phyloP scores from a whole-genome alignment of 768 basidiomycete species.

The Russula griseocarnosa region DNA sequence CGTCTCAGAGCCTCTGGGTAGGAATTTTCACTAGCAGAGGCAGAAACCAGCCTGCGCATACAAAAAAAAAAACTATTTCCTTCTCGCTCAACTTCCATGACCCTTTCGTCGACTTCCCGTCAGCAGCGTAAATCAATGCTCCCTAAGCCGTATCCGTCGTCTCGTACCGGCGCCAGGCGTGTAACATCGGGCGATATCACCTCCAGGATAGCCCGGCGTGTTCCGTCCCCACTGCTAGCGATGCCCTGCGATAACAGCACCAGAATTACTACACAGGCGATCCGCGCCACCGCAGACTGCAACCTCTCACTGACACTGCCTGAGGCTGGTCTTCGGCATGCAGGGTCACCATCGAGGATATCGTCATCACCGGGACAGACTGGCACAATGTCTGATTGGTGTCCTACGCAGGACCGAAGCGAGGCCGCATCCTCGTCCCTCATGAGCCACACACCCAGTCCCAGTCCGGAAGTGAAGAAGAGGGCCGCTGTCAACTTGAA shows the following conservation, averaged over 20 bases:
- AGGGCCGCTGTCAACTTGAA: neutral
- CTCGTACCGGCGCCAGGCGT: slow-evolving; percentile 6
- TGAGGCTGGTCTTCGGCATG: neutral
- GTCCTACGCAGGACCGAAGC: neutral
- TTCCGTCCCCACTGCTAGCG: slow-evolving; percentile 12
- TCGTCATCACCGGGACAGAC: neutral
- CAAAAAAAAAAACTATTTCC: neutral
- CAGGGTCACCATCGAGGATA: slow-evolving; percentile 9
- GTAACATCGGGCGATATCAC: neutral
- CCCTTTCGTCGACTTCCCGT: slow-evolving; percentile 10
- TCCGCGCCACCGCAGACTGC: neutral
- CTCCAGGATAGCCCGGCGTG: slow-evolving; percentile 12
- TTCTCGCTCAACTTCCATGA: neutral
- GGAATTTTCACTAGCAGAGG: neutral
- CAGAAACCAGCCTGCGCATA: neutral
- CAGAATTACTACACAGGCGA: neutral
- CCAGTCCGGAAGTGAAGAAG: neutral
- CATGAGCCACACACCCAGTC: neutral
- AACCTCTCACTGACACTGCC: neutral
- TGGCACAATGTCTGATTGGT: neutral
- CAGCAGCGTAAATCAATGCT: slow-evolving; percentile 24
- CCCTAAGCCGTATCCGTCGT: slow-evolving; percentile 15
- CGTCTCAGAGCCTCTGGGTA: too few species aligned
- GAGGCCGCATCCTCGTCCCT: neutral
- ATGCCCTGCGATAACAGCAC: neutral